Conservation (phyloP, 306 rosid species). For the Sicyos edulis region DNA sequence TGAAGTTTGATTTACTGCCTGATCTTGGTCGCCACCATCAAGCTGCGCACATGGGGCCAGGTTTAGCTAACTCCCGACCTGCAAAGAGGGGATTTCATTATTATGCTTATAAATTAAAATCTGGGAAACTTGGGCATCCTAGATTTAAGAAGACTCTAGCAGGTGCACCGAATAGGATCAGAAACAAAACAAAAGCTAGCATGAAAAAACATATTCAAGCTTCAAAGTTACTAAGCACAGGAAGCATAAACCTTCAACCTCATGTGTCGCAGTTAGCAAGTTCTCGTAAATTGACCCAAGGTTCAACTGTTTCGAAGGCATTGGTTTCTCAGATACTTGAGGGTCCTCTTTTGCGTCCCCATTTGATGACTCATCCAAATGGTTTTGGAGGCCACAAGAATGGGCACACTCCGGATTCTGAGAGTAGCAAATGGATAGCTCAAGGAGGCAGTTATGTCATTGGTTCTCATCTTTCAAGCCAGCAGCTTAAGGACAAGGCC, state of each 20-base stretch:
- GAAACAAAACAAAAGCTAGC: conserved; percentile 69
- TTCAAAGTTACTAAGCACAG: conserved; percentile 49
- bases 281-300: conserved; percentile 55
- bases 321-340: conserved; percentile 69
- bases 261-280: conserved; percentile 35
- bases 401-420: conserved; percentile 32
- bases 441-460: conserved; percentile 73
- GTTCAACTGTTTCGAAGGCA: conserved; percentile 74
- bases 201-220: conserved; percentile 69
- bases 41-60: conserved; percentile 95
- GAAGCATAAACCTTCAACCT: conserved; percentile 34
- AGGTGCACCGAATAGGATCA: conserved; percentile 68
- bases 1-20: conserved; percentile 92
- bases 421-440: conserved; percentile 50
- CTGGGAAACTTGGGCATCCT: conserved; percentile 93
- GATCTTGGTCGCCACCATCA: conserved; percentile 99
- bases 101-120: conserved; percentile 75
- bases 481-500: conserved; percentile 40
- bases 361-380: conserved; percentile 48
- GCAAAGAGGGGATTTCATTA: conserved; percentile 77
- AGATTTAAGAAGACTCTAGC: conserved; percentile 63
- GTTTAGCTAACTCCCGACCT: conserved; percentile 53
- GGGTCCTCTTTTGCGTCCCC: conserved; percentile 45
- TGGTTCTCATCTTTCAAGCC: conserved; percentile 43
- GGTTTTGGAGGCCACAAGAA: conserved; percentile 30